Evolutionary conservation across 805 yeast species (phyloP).

Genomic region (Lachancea cidri): DNA sequence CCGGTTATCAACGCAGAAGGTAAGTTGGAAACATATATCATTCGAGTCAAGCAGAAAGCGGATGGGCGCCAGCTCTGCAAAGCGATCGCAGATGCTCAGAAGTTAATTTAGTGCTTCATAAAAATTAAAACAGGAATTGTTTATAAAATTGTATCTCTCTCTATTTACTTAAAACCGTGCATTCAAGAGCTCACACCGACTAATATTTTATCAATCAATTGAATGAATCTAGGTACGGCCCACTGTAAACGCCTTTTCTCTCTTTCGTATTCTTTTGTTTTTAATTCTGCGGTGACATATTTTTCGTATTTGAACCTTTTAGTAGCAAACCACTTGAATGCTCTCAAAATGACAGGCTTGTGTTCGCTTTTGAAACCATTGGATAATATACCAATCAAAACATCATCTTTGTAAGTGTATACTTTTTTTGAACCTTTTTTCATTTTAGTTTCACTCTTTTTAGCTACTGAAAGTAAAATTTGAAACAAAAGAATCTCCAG

Average conservation of each 20-base stretch:
- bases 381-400: slow-evolving; percentile 19
- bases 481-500: slow-evolving; percentile 69
- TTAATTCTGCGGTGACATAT: slow-evolving; percentile 17
- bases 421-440: slow-evolving; percentile 25
- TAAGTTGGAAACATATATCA: slow-evolving; percentile 58
- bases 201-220: slow-evolving; percentile 14
- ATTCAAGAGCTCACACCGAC: slow-evolving; percentile 11
- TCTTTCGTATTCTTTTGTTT: slow-evolving; percentile 21
- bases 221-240: slow-evolving; percentile 19
- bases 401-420: slow-evolving; percentile 27
- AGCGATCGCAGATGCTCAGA: slow-evolving; percentile 30
- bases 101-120: slow-evolving; percentile 31
- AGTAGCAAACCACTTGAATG: slow-evolving; percentile 28
- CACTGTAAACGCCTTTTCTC: slow-evolving; percentile 31
- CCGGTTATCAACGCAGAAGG: slow-evolving; percentile 57
- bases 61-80: slow-evolving; percentile 33
- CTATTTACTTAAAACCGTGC: slow-evolving; percentile 1
- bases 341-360: slow-evolving; percentile 28
- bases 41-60: slow-evolving; percentile 57
- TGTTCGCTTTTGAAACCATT: slow-evolving; percentile 25
- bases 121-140: too few relatives aligned
- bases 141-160: not conserved
- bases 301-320: slow-evolving; percentile 24
- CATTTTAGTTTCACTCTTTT: slow-evolving; percentile 48
- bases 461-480: slow-evolving; percentile 59